These are phyloP conservation scores for Salix koriyanagi DNA, from an alignment of 345 rosid species.

Conservation along the genomic window DNA sequence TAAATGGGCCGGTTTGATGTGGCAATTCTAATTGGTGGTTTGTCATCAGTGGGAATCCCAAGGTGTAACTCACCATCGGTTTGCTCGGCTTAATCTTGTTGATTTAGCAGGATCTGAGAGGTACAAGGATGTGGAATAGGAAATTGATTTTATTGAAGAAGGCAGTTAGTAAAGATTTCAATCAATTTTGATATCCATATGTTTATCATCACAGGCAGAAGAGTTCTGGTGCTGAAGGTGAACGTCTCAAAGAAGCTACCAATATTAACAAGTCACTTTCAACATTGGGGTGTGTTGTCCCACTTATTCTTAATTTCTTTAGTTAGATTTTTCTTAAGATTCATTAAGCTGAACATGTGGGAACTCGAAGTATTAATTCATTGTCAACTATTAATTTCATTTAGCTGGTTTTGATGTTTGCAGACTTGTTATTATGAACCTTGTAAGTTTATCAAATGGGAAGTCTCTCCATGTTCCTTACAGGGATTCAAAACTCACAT, in stretches of 20 bases:
- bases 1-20: background rate
- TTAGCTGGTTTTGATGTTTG: slow-evolving; percentile 16
- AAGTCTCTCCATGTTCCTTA: slow-evolving; percentile 96
- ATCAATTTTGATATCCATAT: background rate
- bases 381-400: slow-evolving; percentile 1
- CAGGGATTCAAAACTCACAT: slow-evolving; percentile 96
- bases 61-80: slow-evolving; percentile 92
- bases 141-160: background rate
- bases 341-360: background rate
- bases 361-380: slow-evolving; percentile 1
- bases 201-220: slow-evolving; percentile 56
- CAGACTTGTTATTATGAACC: slow-evolving; percentile 99
- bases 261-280: slow-evolving; percentile 98
- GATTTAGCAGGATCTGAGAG: slow-evolving; percentile 99
- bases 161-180: background rate
- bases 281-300: slow-evolving; percentile 67
- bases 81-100: slow-evolving; percentile 94
- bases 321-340: background rate
- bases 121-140: slow-evolving; percentile 29
- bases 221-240: slow-evolving; percentile 99
- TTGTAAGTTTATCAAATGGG: slow-evolving; percentile 89
- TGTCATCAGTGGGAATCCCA: slow-evolving; percentile 85
- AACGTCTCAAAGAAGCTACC: slow-evolving; percentile 97
- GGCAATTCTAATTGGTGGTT: slow-evolving; percentile 13
- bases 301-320: background rate